phyloP scores from a whole-genome alignment of 768 basidiomycete species.

The Gymnopilus junonius region DNA sequence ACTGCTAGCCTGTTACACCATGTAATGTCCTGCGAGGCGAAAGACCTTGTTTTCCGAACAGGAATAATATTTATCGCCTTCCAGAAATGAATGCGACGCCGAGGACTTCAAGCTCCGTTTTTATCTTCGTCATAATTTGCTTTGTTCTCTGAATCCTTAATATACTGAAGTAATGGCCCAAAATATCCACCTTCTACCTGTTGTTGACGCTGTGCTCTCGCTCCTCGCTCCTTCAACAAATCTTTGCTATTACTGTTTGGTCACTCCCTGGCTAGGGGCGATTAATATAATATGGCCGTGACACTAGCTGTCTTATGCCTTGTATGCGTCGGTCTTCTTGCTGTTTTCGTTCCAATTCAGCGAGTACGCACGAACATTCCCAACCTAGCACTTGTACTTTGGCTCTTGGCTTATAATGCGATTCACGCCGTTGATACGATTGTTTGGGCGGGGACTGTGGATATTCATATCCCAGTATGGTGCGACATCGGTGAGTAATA shows the following conservation, averaged over 20 bases:
- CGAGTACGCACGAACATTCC: constrained; percentile 53
- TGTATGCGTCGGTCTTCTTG: constrained; percentile 44
- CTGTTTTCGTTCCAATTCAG: constrained; percentile 43
- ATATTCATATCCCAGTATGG: constrained; percentile 58
- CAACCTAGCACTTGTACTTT: constrained; percentile 50
- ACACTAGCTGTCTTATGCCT: constrained; percentile 48
- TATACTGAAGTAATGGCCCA: constrained; percentile 16
- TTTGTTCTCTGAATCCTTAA: constrained; percentile 35
- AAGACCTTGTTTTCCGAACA: constrained; percentile 11
- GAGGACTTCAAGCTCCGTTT: too few relatives aligned
- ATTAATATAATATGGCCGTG: constrained; percentile 32
- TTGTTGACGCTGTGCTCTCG: constrained; percentile 8
- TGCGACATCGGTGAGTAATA: constrained; percentile 60
- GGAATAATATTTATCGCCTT: constrained; percentile 12
- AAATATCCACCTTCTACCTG: constrained; percentile 17
- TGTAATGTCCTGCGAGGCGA: too few relatives aligned
- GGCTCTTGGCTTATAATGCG: constrained; percentile 54
- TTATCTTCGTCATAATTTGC: too few relatives aligned
- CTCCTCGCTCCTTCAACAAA: constrained; percentile 1
- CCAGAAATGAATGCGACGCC: constrained; percentile 9
- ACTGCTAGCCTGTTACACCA: too few relatives aligned
- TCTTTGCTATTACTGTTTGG: constrained; percentile 6
- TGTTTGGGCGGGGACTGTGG: constrained; percentile 60
- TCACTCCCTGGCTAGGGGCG: constrained; percentile 10
- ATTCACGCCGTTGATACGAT: constrained; percentile 61